These are phyloP conservation scores for Helichrysum umbraculigerum DNA, from an alignment of 129 eudicot species.

Conservation along the genomic window DNA sequence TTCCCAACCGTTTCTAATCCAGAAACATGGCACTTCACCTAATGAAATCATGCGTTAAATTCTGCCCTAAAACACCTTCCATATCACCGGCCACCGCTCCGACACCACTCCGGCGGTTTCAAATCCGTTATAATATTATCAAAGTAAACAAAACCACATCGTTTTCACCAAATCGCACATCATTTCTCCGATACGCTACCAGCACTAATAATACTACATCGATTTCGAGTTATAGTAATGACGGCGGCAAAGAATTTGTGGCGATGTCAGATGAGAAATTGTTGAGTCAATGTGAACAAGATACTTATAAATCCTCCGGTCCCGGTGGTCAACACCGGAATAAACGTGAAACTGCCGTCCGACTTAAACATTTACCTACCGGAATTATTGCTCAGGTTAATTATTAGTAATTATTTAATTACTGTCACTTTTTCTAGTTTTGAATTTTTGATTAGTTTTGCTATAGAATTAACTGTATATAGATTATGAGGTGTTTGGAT, in stretches of 20 bases:
- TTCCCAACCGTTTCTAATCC: slow-evolving; percentile 5
- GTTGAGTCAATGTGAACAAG: slow-evolving; percentile 75
- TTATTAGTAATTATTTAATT: neutral
- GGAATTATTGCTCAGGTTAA: slow-evolving; percentile 91
- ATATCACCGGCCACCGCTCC: neutral
- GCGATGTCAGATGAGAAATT: slow-evolving; percentile 68
- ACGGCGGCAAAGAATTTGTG: slow-evolving; percentile 56
- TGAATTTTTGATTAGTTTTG: neutral
- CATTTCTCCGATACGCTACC: slow-evolving; percentile 28
- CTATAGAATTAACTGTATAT: too few relatives aligned
- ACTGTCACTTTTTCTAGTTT: neutral
- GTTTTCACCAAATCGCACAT: slow-evolving; percentile 21
- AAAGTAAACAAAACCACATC: slow-evolving; percentile 6
- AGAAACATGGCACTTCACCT: slow-evolving; percentile 41
- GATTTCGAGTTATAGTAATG: slow-evolving; percentile 14
- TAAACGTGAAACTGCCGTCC: slow-evolving; percentile 90
- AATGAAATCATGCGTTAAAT: slow-evolving; percentile 33
- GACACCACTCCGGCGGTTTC: slow-evolving; percentile 15
- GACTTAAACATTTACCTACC: slow-evolving; percentile 86
- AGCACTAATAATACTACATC: slow-evolving; percentile 20
- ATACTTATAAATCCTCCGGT: slow-evolving; percentile 80
- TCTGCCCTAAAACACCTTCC: slow-evolving; percentile 20
- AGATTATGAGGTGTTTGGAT: too few relatives aligned
- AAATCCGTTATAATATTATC: slow-evolving; percentile 3
- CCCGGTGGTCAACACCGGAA: slow-evolving; percentile 94